Conservation (phyloP, 1,139 yeast genomes). For the Pichia inconspicua region DNA sequence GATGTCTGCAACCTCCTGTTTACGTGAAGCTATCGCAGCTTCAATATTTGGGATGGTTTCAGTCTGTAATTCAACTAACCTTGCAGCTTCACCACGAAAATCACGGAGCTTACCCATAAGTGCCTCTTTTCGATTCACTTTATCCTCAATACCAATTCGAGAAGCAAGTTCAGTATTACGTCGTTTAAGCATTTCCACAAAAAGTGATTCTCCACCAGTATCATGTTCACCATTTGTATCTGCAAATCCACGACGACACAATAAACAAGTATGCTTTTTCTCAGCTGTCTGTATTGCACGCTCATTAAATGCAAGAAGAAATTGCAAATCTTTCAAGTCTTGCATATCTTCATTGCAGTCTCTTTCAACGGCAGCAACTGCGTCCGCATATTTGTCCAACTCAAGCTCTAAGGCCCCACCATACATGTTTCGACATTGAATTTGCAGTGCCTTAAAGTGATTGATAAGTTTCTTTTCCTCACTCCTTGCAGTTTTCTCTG, state of each 20-base stretch:
- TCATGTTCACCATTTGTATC: conserved; percentile 16
- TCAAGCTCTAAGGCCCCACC: conserved; percentile 30
- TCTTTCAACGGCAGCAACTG: conserved; percentile 49
- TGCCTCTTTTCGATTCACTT: conserved; percentile 18
- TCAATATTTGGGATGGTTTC: conserved; percentile 1
- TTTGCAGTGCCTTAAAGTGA: not conserved
- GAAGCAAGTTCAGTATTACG: conserved; percentile 17
- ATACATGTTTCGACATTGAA: conserved; percentile 5
- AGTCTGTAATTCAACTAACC: conserved; percentile 3
- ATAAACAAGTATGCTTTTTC: conserved; percentile 46
- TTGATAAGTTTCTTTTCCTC: not conserved
- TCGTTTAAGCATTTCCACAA: conserved; percentile 21
- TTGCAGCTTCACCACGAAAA: conserved; percentile 17
- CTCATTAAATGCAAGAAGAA: conserved; percentile 56
- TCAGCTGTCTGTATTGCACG: conserved; percentile 59
- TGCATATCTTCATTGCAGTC: conserved; percentile 54
- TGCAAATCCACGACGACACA: conserved; percentile 59
- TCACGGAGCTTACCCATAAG: conserved; percentile 22
- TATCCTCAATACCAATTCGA: conserved; percentile 16
- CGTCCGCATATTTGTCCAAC: conserved; percentile 35
- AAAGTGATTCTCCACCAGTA: conserved; percentile 9
- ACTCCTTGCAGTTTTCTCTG: conserved; percentile 2
- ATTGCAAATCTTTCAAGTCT: conserved; percentile 55
- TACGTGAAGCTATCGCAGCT: not conserved
- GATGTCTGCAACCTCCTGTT: not conserved